A percentile compares a stretch with the other conserved stretches of the same genome.
These are phyloP conservation scores for Aspergillus persii DNA, from an alignment of 2,329 filamentous ascomycete species.

Conservation along the genomic window DNA sequence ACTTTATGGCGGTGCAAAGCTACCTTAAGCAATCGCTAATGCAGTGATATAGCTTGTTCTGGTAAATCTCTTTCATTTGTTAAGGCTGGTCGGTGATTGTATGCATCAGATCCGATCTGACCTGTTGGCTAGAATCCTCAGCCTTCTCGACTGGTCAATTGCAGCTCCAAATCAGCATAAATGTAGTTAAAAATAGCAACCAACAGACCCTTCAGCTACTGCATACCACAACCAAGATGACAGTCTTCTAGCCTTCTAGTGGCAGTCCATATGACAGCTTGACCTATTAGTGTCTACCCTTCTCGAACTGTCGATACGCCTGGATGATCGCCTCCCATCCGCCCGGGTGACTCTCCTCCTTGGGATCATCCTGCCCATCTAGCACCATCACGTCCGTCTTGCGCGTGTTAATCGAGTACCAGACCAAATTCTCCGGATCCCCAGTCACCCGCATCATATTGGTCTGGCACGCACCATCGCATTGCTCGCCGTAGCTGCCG, in stretches of 20 bases:
- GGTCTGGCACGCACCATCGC: constrained; percentile 28
- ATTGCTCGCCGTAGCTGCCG: constrained; percentile 28
- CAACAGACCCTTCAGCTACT: neutral
- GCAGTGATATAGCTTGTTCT: no score
- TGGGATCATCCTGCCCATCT: constrained; percentile 27
- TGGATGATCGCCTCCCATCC: constrained; percentile 33
- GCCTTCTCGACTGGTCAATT: no score
- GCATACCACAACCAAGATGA: neutral
- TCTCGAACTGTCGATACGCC: constrained; percentile 23
- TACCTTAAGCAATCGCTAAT: no score
- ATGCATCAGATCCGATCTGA: no score
- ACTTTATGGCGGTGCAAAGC: no score
- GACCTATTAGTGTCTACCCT: neutral
- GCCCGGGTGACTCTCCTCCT: constrained; percentile 25
- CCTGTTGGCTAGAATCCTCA: no score
- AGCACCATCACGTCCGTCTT: constrained; percentile 31
- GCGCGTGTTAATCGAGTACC: constrained; percentile 33
- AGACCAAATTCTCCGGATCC: constrained; percentile 26
- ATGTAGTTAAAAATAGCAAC: neutral
- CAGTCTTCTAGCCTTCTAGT: no score
- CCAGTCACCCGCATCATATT: constrained; percentile 34
- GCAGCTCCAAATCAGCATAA: neutral
- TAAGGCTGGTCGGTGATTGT: no score
- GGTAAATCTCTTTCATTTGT: no score
- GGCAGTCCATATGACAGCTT: no score